phyloP scores from a whole-genome alignment of 257 asterid genomes.

The Thymus mandschuricus region DNA sequence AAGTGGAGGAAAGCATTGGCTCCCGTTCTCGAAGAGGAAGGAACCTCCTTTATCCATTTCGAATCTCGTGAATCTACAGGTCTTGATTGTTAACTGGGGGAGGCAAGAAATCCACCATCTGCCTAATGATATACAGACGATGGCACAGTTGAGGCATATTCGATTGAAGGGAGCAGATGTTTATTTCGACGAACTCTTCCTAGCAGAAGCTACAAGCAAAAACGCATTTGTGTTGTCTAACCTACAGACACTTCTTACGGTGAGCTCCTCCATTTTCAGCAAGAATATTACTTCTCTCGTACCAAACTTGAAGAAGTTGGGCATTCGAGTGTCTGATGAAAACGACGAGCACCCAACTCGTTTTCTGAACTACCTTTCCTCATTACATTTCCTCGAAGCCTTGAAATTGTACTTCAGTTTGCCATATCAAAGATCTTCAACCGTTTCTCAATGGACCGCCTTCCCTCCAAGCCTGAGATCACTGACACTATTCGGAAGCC shows the following conservation, averaged over 20 bases:
- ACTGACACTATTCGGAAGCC: slow-evolving; percentile 28
- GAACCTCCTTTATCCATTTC: slow-evolving; percentile 31
- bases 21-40: slow-evolving; percentile 4
- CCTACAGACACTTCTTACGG: slow-evolving; percentile 32
- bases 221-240: slow-evolving; percentile 14
- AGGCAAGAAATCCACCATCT: slow-evolving; percentile 24
- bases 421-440: slow-evolving; percentile 6
- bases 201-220: neutral
- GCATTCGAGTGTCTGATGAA: slow-evolving; percentile 27
- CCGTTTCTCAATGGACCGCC: slow-evolving; percentile 23
- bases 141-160: slow-evolving; percentile 39
- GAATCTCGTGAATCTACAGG: slow-evolving; percentile 39
- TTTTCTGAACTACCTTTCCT: slow-evolving; percentile 28
- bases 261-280: slow-evolving; percentile 34
- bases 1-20: slow-evolving; percentile 11
- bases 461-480: slow-evolving; percentile 35
- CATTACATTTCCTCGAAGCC: slow-evolving; percentile 30
- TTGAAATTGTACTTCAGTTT: slow-evolving; percentile 26
- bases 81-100: slow-evolving; percentile 34
- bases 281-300: slow-evolving; percentile 17
- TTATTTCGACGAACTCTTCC: slow-evolving; percentile 23
- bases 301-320: slow-evolving; percentile 37
- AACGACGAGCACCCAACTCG: slow-evolving; percentile 4
- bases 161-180: slow-evolving; percentile 29
- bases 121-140: slow-evolving; percentile 30